These are phyloP conservation scores for Grigorovia jiainica DNA, from an alignment of 805 yeast genomes.

Conservation along the genomic window DNA sequence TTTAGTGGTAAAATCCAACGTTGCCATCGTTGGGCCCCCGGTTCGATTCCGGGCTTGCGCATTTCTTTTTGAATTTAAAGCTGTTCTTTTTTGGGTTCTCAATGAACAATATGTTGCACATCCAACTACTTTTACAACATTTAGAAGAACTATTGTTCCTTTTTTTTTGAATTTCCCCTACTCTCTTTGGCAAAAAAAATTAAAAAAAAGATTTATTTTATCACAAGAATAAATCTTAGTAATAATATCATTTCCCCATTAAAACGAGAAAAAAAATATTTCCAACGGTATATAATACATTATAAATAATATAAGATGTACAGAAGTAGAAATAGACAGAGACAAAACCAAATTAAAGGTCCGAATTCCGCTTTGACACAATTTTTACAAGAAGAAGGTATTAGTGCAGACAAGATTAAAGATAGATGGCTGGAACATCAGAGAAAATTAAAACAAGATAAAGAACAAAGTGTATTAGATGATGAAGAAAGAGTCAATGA, in stretches of 20 bases:
- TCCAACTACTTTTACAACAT: no score
- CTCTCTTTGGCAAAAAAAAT: no score
- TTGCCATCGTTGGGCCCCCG: not conserved
- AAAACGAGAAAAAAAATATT: no score
- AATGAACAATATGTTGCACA: no score
- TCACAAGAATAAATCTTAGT: no score
- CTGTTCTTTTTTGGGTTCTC: no score
- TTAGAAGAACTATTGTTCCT: no score
- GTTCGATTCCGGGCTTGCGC: not conserved
- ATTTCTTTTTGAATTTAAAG: no score
- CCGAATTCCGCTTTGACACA: conserved; percentile 86
- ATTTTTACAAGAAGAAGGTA: conserved; percentile 81
- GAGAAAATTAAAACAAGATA: conserved; percentile 3
- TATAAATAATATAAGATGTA: conserved; percentile 13
- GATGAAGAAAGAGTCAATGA: not conserved
- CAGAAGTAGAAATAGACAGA: conserved; percentile 19
- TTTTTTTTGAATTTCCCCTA: no score
- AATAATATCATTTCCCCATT: no score
- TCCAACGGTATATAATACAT: no score
- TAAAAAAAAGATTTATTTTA: no score
- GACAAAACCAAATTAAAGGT: conserved; percentile 30
- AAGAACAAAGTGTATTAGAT: not conserved
- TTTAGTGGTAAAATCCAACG: not conserved
- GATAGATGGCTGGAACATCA: conserved; percentile 32
- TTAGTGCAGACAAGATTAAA: conserved; percentile 70